A percentile compares a stretch with the other conserved stretches of the same genome.
Conservation (phyloP, 1,284 basidiomycete species). For the Apiotrichum veenhuisii region DNA sequence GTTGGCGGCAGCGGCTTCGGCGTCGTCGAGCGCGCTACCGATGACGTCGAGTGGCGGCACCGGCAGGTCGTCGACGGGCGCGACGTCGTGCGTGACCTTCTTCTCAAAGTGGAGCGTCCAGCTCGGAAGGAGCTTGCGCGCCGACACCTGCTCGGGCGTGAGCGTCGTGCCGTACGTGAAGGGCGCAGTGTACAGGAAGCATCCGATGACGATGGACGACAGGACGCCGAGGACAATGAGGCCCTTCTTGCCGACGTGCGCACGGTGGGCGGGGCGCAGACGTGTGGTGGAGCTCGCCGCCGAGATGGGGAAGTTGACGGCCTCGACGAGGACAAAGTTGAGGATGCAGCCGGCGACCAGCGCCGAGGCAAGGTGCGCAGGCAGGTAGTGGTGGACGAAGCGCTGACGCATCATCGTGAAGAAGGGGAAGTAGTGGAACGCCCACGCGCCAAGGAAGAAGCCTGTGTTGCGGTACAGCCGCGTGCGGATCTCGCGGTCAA, state of each 20-base stretch:
- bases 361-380: conserved; percentile 85
- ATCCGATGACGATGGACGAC: conserved; percentile 58
- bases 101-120: conserved; percentile 51
- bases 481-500: conserved; percentile 80
- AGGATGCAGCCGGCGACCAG: conserved; percentile 86
- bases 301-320: conserved; percentile 90
- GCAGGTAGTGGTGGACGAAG: conserved; percentile 97
- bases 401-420: conserved; percentile 96
- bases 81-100: conserved; percentile 19
- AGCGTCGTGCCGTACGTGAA: conserved; percentile 87
- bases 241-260: conserved; percentile 59
- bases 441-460: conserved; percentile 93
- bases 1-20: neutral
- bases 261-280: conserved; percentile 60
- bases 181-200: conserved; percentile 74
- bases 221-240: conserved; percentile 58
- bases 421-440: conserved; percentile 94
- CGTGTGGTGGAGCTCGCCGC: conserved; percentile 59
- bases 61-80: neutral
- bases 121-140: conserved; percentile 41
- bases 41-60: neutral
- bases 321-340: conserved; percentile 86
- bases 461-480: conserved; percentile 91
- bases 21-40: neutral
- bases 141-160: conserved; percentile 66